phyloP scores from a whole-genome alignment of 371 early-diverging fungal genomes.

The Parasitella parasitica region DNA sequence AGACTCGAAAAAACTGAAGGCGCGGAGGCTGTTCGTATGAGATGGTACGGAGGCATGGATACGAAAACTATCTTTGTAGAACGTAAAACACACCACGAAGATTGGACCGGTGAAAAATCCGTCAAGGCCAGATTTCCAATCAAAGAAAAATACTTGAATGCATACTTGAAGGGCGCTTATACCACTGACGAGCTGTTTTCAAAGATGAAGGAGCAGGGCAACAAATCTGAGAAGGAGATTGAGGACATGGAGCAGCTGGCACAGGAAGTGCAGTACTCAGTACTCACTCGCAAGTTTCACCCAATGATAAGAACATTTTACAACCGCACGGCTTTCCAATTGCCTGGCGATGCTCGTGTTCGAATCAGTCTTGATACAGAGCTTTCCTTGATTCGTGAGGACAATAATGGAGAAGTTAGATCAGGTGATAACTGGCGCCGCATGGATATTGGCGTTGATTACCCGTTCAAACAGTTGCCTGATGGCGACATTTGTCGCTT shows the following conservation, averaged over 20 bases:
- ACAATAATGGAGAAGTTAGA: conserved; percentile 72
- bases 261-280: conserved; percentile 81
- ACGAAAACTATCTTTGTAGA: conserved; percentile 93
- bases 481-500: conserved; percentile 89
- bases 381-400: conserved; percentile 95
- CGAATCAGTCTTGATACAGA: conserved; percentile 98
- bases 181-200: conserved; percentile 76
- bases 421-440: conserved; percentile 94
- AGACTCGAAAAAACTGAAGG: conserved; percentile 94
- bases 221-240: conserved; percentile 80
- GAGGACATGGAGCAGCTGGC: conserved; percentile 79
- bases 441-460: conserved; percentile 90
- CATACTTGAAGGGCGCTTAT: conserved; percentile 81
- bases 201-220: conserved; percentile 79
- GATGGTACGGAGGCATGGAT: conserved; percentile 95
- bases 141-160: conserved; percentile 93
- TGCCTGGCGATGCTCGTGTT: conserved; percentile 98
- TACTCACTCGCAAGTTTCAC: conserved; percentile 71
- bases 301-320: conserved; percentile 97
- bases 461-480: conserved; percentile 89
- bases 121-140: conserved; percentile 96
- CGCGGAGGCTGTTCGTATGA: conserved; percentile 92
- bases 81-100: conserved; percentile 97
- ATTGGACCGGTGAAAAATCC: conserved; percentile 96
- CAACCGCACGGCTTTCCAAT: conserved; percentile 99